These are phyloP conservation scores for Candida vaughaniae DNA, from an alignment of 805 yeast species.

Conservation along the genomic window DNA sequence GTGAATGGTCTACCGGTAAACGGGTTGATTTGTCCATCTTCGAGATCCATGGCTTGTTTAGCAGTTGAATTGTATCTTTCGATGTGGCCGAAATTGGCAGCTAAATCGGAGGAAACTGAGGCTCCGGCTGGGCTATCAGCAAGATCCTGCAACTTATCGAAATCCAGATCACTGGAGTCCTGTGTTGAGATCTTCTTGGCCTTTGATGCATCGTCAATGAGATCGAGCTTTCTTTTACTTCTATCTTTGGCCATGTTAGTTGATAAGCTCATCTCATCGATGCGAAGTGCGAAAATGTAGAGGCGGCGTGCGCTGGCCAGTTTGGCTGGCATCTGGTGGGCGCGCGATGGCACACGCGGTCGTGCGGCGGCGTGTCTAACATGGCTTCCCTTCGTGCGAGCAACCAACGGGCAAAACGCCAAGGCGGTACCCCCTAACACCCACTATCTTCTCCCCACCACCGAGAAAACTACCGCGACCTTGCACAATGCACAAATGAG, in stretches of 20 bases:
- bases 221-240: slow-evolving; percentile 9
- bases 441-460: neutral
- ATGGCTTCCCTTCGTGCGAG: slow-evolving; percentile 20
- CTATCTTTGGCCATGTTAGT: slow-evolving; percentile 8
- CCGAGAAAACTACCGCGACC: slow-evolving; percentile 5
- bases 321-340: too few species aligned
- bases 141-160: slow-evolving; percentile 2
- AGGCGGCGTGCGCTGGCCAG: too few species aligned
- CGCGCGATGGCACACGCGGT: too few species aligned
- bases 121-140: neutral
- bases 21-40: slow-evolving; percentile 64
- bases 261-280: slow-evolving; percentile 7
- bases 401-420: slow-evolving; percentile 28
- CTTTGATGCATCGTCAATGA: neutral
- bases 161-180: slow-evolving; percentile 6
- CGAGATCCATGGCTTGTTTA: slow-evolving; percentile 56
- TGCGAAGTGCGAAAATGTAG: too few species aligned
- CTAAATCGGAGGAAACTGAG: slow-evolving; percentile 1
- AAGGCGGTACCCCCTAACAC: slow-evolving; percentile 29
- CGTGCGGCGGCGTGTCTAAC: neutral
- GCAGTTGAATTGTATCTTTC: slow-evolving; percentile 67
- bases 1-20: slow-evolving; percentile 70
- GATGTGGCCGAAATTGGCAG: slow-evolving; percentile 17
- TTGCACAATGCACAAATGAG: neutral
- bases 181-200: neutral